A percentile compares a stretch with the other conserved stretches of the same genome.
phyloP scores from a whole-genome alignment of 2,329 filamentous ascomycete genomes.

The Alternaria brassicae region DNA sequence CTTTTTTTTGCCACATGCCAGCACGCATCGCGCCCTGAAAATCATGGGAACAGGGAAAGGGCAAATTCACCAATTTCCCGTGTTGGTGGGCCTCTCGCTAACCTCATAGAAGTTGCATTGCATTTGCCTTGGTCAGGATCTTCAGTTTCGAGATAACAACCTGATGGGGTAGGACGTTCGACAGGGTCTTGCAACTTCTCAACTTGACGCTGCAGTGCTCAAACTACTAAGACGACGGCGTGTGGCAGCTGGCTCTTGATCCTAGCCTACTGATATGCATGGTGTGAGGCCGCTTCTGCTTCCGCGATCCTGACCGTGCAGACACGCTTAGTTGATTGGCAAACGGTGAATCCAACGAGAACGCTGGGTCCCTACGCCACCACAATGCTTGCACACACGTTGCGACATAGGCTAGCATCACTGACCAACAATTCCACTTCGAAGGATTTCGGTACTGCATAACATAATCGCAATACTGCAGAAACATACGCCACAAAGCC shows the following conservation, averaged over 20 bases:
- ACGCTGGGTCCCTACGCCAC: slow-evolving; percentile 5
- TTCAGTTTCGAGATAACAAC: slow-evolving; percentile 10
- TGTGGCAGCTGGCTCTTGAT: slow-evolving; percentile 1
- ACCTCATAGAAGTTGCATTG: slow-evolving; percentile 3
- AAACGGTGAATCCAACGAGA: background rate
- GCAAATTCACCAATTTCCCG: background rate
- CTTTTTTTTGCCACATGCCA: background rate
- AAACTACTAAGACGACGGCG: slow-evolving; percentile 3
- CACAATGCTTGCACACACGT: slow-evolving; percentile 1
- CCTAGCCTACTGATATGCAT: background rate
- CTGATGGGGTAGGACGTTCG: background rate
- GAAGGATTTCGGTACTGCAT: background rate
- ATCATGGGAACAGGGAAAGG: background rate
- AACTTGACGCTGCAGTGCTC: background rate
- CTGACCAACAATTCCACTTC: background rate
- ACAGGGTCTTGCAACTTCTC: slow-evolving; percentile 4
- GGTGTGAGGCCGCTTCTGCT: slow-evolving; percentile 4
- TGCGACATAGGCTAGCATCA: background rate
- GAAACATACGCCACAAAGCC: background rate
- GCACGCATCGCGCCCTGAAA: background rate
- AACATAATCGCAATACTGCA: background rate
- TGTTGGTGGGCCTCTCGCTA: slow-evolving; percentile 1
- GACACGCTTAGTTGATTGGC: slow-evolving; percentile 1
- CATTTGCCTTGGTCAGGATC: slow-evolving; percentile 10
- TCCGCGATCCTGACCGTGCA: slow-evolving; percentile 7